phyloP scores from a whole-genome alignment of 2,329 filamentous ascomycete genomes.

The Metarhizium album region DNA sequence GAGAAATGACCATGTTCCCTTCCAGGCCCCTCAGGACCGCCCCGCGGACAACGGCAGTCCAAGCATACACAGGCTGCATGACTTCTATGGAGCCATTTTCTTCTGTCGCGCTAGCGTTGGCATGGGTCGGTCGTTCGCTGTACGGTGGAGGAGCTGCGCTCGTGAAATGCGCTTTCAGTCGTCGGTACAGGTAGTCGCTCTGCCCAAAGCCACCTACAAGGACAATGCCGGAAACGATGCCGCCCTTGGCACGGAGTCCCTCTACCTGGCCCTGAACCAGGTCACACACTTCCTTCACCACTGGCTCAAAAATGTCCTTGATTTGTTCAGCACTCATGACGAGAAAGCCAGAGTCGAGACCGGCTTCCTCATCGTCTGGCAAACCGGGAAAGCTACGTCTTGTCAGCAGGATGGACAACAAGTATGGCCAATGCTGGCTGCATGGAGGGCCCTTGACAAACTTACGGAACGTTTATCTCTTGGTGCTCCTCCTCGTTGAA shows the following conservation, averaged over 20 bases:
- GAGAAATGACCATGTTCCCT: slow-evolving; percentile 67
- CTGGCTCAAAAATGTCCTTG: slow-evolving; percentile 65
- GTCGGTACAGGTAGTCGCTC: slow-evolving; percentile 63
- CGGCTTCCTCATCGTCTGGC: slow-evolving; percentile 63
- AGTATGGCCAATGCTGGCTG: not conserved
- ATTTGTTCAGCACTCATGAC: slow-evolving; percentile 60
- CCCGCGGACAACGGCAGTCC: slow-evolving; percentile 70
- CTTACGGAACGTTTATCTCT: slow-evolving; percentile 65
- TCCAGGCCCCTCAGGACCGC: slow-evolving; percentile 66
- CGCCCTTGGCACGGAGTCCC: slow-evolving; percentile 48
- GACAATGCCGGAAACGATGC: slow-evolving; percentile 61
- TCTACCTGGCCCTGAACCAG: slow-evolving; percentile 58
- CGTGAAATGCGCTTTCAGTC: slow-evolving; percentile 58
- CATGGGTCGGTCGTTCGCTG: slow-evolving; percentile 60
- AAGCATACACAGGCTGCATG: slow-evolving; percentile 72
- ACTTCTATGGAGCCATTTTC: slow-evolving; percentile 57
- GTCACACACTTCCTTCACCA: slow-evolving; percentile 60
- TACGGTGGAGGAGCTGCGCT: slow-evolving; percentile 49
- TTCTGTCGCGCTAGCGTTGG: slow-evolving; percentile 33
- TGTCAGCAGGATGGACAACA: not conserved
- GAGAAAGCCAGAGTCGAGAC: slow-evolving; percentile 66
- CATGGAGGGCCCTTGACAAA: slow-evolving; percentile 6
- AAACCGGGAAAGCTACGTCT: slow-evolving; percentile 55
- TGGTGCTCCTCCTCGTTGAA: slow-evolving; percentile 70
- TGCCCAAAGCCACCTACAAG: slow-evolving; percentile 75